Conservation (phyloP, 2,329 filamentous ascomycete species). For the Xenosphaeropsis pyriputrescens region DNA sequence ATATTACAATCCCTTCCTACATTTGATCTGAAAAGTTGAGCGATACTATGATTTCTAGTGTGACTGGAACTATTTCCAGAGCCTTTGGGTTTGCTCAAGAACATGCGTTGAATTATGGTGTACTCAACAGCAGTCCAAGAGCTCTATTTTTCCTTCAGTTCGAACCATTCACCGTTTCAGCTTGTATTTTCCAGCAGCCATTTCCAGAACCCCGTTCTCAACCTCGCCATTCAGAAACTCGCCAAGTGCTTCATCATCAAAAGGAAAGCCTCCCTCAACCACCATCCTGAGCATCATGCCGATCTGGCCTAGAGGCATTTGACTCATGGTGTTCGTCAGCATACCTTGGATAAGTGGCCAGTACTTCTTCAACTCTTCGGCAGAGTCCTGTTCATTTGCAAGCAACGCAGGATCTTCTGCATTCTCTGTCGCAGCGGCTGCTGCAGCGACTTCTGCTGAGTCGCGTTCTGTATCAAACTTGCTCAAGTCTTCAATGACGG, state of each 20-base stretch:
- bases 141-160: too few species aligned
- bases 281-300: slow-evolving; percentile 93
- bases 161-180: slow-evolving; percentile 34
- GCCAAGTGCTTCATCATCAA: slow-evolving; percentile 75
- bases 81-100: too few species aligned
- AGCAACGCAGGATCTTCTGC: slow-evolving; percentile 10
- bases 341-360: slow-evolving; percentile 90
- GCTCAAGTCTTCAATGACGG: slow-evolving; percentile 52
- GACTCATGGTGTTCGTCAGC: slow-evolving; percentile 74
- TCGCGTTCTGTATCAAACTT: slow-evolving; percentile 20
- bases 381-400: slow-evolving; percentile 39
- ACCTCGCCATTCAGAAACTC: slow-evolving; percentile 72
- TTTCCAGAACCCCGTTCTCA: slow-evolving; percentile 53
- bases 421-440: slow-evolving; percentile 4
- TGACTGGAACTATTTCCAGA: too few species aligned
- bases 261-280: slow-evolving; percentile 75
- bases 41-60: too few species aligned
- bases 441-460: slow-evolving; percentile 10
- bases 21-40: too few species aligned
- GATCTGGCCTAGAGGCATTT: slow-evolving; percentile 71
- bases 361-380: slow-evolving; percentile 59
- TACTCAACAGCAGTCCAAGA: too few species aligned
- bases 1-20: too few species aligned
- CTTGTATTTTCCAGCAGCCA: slow-evolving; percentile 56
- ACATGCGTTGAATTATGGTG: too few species aligned